phyloP scores from a whole-genome alignment of 2,329 filamentous ascomycete genomes.

The Penicillium rolfsii region DNA sequence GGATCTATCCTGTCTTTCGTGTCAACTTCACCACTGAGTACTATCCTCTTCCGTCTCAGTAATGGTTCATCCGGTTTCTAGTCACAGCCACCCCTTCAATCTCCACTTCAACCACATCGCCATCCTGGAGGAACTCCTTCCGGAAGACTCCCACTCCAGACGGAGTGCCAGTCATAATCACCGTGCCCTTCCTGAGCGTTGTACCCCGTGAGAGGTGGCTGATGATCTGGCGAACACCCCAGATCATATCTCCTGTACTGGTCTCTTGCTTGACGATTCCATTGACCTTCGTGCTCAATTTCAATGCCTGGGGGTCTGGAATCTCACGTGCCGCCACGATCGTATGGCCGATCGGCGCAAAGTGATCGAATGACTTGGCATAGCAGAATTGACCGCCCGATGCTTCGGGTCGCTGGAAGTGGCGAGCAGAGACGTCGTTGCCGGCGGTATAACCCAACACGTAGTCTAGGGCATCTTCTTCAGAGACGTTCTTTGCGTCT shows the following conservation, averaged over 20 bases:
- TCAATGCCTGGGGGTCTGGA: slow-evolving; percentile 36
- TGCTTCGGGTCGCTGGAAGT: slow-evolving; percentile 34
- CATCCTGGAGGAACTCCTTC: slow-evolving; percentile 15
- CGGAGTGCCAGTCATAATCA: slow-evolving; percentile 50
- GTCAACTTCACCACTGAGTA: neutral
- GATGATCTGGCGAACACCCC: slow-evolving; percentile 40
- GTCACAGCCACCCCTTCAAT: slow-evolving; percentile 12
- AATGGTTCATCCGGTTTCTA: slow-evolving; percentile 13
- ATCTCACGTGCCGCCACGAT: slow-evolving; percentile 40
- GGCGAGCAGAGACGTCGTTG: slow-evolving; percentile 37
- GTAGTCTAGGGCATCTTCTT: slow-evolving; percentile 27
- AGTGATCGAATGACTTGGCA: slow-evolving; percentile 47
- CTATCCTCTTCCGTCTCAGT: neutral
- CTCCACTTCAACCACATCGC: slow-evolving; percentile 17
- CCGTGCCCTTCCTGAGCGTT: slow-evolving; percentile 43
- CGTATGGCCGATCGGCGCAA: slow-evolving; percentile 43
- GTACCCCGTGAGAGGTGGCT: slow-evolving; percentile 43
- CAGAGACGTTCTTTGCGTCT: slow-evolving; percentile 21
- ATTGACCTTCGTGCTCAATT: slow-evolving; percentile 41
- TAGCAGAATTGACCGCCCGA: slow-evolving; percentile 45
- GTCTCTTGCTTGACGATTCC: slow-evolving; percentile 45
- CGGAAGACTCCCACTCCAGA: slow-evolving; percentile 34
- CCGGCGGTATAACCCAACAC: slow-evolving; percentile 41
- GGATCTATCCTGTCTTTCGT: neutral
- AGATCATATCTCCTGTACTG: slow-evolving; percentile 46